A percentile compares a stretch with the other conserved stretches of the same genome.
Evolutionary conservation across 225 moss, liverwort and hornwort species (phyloP).

Genomic region (Neckera pumila): DNA sequence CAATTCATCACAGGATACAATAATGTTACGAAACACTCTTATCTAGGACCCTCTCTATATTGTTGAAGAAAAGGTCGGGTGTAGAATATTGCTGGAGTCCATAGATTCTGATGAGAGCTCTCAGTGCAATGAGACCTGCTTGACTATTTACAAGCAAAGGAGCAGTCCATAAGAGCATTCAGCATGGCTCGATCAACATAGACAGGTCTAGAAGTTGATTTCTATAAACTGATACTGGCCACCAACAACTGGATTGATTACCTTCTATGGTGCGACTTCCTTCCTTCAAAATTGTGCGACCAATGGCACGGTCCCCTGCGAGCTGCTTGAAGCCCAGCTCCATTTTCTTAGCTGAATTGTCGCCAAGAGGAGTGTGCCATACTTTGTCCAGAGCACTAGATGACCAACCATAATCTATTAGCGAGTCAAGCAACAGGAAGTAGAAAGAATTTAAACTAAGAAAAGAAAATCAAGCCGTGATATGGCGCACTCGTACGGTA

Average conservation of each 20-base stretch:
- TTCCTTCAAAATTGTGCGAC: constrained; percentile 56
- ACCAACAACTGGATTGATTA: neutral
- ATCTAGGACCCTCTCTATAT: neutral
- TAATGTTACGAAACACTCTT: neutral
- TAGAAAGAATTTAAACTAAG: neutral
- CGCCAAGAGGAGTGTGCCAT: constrained; percentile 57
- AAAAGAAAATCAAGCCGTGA: neutral
- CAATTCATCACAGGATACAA: neutral
- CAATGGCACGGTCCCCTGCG: constrained; percentile 40
- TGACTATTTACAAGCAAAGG: neutral
- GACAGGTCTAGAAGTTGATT: neutral
- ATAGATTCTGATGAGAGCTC: neutral
- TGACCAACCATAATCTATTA: neutral
- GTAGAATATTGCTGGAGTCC: neutral
- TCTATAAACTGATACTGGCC: neutral
- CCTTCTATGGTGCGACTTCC: constrained; percentile 57
- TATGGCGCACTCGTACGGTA: neutral
- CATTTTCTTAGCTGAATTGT: constrained; percentile 39
- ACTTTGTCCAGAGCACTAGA: constrained; percentile 54
- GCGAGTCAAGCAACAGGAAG: neutral
- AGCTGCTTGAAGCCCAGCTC: constrained; percentile 47
- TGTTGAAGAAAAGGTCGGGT: neutral
- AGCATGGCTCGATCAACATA: neutral
- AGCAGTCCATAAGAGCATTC: neutral
- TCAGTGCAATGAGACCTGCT: neutral